A percentile compares a stretch with the other conserved stretches of the same genome.
These are phyloP conservation scores for Xylariales sp. DNA, from an alignment of 2,329 filamentous ascomycete genomes.

Conservation along the genomic window DNA sequence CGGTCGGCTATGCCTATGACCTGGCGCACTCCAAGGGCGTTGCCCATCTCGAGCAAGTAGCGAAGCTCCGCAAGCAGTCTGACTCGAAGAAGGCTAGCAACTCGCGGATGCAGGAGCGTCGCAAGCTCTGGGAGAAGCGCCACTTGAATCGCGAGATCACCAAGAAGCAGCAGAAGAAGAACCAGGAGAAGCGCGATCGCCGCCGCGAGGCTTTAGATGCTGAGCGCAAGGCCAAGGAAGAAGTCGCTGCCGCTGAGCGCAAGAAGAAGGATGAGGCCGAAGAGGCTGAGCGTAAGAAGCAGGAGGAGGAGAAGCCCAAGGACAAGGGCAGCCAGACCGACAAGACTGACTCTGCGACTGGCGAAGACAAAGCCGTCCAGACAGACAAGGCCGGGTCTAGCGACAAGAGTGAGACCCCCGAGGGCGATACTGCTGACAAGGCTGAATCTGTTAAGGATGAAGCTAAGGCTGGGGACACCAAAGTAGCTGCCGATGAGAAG, in stretches of 20 bases:
- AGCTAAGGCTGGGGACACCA: conserved; percentile 7
- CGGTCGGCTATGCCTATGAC: conserved; percentile 56
- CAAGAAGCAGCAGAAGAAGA: conserved; percentile 34
- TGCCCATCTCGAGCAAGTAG: conserved; percentile 44
- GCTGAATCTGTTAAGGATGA: conserved; percentile 5
- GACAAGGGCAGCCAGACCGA: conserved; percentile 26
- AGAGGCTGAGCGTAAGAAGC: conserved; percentile 13
- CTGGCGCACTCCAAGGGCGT: conserved; percentile 56
- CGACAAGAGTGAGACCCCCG: conserved; percentile 20
- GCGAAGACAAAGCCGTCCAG: conserved; percentile 22
- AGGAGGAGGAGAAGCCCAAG: conserved; percentile 16
- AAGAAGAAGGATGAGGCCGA: conserved; percentile 20
- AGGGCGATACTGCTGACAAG: conserved; percentile 15
- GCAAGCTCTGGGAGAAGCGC: conserved; percentile 45
- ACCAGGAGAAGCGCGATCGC: conserved; percentile 31
- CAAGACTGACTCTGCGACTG: conserved; percentile 12
- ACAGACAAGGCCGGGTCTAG: conserved; percentile 14
- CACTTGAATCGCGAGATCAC: conserved; percentile 31
- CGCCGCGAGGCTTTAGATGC: conserved; percentile 27
- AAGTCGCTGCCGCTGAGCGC: conserved; percentile 22
- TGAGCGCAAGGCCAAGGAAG: conserved; percentile 34
- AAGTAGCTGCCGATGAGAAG: background rate
- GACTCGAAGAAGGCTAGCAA: conserved; percentile 44
- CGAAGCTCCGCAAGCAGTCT: conserved; percentile 43
- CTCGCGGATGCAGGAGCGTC: conserved; percentile 39